Percentiles rank a stretch among this genome's conserved stretches.
Evolutionary conservation across 371 early-diverging fungal genomes (phyloP).

Genomic region (Batrachochytrium dendrobatidis): DNA sequence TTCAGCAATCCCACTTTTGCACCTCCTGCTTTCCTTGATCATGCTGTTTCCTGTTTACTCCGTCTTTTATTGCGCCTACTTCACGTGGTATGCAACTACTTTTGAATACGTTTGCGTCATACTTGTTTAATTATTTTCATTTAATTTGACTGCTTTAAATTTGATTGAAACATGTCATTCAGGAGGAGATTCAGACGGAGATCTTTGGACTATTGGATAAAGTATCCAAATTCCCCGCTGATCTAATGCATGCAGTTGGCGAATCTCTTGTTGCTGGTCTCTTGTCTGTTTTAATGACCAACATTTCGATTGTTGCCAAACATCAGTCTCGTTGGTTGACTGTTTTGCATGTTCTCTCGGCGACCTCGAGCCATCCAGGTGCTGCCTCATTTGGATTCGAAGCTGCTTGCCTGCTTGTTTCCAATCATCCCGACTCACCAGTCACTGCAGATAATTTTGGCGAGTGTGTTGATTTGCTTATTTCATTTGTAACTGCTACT

Average conservation of each 20-base stretch:
- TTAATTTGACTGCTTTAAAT: neutral
- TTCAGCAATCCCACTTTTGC: neutral
- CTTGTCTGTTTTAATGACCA: slow-evolving; percentile 51
- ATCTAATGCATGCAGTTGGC: slow-evolving; percentile 58
- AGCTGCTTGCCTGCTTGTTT: slow-evolving; percentile 43
- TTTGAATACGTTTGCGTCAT: neutral
- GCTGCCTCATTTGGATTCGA: slow-evolving; percentile 56
- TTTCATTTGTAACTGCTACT: slow-evolving; percentile 35
- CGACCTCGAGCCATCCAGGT: slow-evolving; percentile 48
- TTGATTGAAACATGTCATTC: neutral
- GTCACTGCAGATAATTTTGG: slow-evolving; percentile 52
- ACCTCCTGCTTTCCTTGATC: slow-evolving; percentile 43
- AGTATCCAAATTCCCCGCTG: slow-evolving; percentile 50
- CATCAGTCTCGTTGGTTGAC: slow-evolving; percentile 34
- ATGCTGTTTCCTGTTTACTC: slow-evolving; percentile 68
- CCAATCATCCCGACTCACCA: slow-evolving; percentile 33
- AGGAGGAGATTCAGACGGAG: slow-evolving; percentile 7
- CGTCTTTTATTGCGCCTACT: slow-evolving; percentile 63
- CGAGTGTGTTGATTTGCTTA: slow-evolving; percentile 58
- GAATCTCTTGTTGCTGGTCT: slow-evolving; percentile 80
- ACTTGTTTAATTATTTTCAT: slow-evolving; percentile 4
- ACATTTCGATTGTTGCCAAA: slow-evolving; percentile 21
- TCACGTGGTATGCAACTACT: slow-evolving; percentile 44
- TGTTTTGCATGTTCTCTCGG: slow-evolving; percentile 43
- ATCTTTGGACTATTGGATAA: neutral